Percentiles rank a stretch among this genome's conserved stretches.
phyloP scores from a whole-genome alignment of 805 yeast genomes.

The Starmerella powellii region DNA sequence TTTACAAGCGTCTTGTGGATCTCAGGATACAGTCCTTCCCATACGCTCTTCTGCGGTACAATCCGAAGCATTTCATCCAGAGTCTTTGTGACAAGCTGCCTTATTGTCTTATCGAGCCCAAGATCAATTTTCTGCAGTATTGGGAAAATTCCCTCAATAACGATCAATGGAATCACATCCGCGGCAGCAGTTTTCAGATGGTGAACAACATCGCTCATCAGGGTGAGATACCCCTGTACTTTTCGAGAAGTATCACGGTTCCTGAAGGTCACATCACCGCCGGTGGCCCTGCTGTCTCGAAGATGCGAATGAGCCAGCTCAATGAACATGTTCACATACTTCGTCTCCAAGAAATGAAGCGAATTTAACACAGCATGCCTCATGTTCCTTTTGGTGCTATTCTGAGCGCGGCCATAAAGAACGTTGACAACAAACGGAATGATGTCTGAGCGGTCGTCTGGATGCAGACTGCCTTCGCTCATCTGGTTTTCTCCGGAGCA shows the following conservation, averaged over 20 bases:
- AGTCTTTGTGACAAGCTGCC: conserved; percentile 58
- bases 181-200: conserved; percentile 49
- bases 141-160: conserved; percentile 25
- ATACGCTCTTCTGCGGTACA: conserved; percentile 41
- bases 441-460: conserved; percentile 44
- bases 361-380: conserved; percentile 36
- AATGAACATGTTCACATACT: conserved; percentile 48
- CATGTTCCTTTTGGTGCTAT: conserved; percentile 60
- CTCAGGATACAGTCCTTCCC: conserved; percentile 40
- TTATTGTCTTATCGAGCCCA: conserved; percentile 44
- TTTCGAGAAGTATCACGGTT: conserved; percentile 1
- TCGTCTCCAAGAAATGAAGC: conserved; percentile 28
- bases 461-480: conserved; percentile 39
- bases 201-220: conserved; percentile 43
- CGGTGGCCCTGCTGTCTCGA: conserved; percentile 15
- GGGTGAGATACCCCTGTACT: conserved; percentile 47
- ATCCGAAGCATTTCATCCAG: conserved; percentile 44
- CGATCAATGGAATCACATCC: conserved; percentile 37
- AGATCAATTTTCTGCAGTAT: conserved; percentile 16
- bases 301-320: conserved; percentile 48
- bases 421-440: conserved; percentile 68
- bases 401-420: conserved; percentile 76
- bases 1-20: conserved; percentile 45
- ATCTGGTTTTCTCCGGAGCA: conserved; percentile 31
- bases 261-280: not conserved